Evolutionary conservation across 1,284 basidiomycete genomes (phyloP), one percentile per base, ranked within the genome.

Genomic region (Microbotryum silenes-acaulis): DNA sequence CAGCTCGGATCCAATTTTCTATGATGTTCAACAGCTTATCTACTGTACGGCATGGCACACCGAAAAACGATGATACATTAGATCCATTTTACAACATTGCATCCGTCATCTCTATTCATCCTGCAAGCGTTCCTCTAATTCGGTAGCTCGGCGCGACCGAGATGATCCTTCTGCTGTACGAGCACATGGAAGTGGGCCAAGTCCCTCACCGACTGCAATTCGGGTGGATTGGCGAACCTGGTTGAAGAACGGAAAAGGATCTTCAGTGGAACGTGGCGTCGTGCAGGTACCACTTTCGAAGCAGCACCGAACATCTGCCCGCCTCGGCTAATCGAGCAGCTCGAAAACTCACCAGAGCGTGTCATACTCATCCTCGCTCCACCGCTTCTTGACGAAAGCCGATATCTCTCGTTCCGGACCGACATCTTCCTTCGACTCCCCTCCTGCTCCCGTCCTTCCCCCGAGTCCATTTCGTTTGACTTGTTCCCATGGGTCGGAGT

Each of bases 131-230:
- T 42, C 16, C 14, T 42, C 37, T 42, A 42, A 16, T 42, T 42
- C 14, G 37, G 37, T 18, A 42, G 37, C 37, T 42, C 14, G 37
- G 37, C 16, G 37, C 37, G 14, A 18, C 37, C 37, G 12, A 42
- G 37, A 2, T 42, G 37, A 14, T 42, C 6, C 12, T 42, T 42
- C 6, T 42, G 37, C 4, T 50, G 27, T 4, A 86, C 87, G 72
- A 89, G 88, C 45, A 89, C 85, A 65, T 90, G 88, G 31, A 86
- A 81, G 72, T 90, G 88, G 0, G 86, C 85, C 52, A 90, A 77
- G 20, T 82, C 86, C 14, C 82, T 85, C 27, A 90, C 82, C 64
- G 86, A 89, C 71, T 90, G 88, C 61, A 89, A 72, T 69, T 80
- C 86, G 87, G 74, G 48, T 61, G 60, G 54, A 31, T 68, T 61